Conservation (phyloP, 2,329 filamentous ascomycete species). For the Aureobasidium sp. region DNA sequence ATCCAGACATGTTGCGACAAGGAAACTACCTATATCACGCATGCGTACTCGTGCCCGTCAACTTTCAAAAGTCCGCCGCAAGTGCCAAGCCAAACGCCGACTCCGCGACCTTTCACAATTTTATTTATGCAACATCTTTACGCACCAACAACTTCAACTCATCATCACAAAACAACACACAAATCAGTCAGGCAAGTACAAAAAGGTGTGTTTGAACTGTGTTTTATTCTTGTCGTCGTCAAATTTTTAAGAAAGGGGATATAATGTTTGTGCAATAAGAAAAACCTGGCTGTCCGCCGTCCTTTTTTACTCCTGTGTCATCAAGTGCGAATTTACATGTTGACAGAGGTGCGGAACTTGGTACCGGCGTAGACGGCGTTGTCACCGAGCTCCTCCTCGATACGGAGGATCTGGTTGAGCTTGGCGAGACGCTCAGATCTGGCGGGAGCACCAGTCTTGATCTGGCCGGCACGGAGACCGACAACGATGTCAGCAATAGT, state of each 20-base stretch:
- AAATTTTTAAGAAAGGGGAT: conserved; percentile 13
- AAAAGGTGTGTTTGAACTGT: background rate
- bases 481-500: conserved; percentile 98
- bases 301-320: background rate
- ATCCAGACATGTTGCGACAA: conserved; percentile 21
- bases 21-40: background rate
- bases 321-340: conserved; percentile 55
- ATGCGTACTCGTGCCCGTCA: background rate
- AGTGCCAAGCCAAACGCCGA: background rate
- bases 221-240: conserved; percentile 13
- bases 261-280: conserved; percentile 8
- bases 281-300: background rate
- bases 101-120: background rate
- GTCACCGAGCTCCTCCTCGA: conserved; percentile 95
- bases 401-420: conserved; percentile 99
- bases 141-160: background rate
- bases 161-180: background rate
- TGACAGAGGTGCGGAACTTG: conserved; percentile 87
- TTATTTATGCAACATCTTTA: background rate
- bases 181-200: background rate
- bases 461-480: conserved; percentile 92
- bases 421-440: conserved; percentile 98
- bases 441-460: conserved; percentile 96
- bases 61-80: conserved; percentile 10
- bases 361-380: conserved; percentile 80